Base-by-base conservation (phyloP, 2,329 filamentous ascomycete genomes). In the Stemphylium vesicarium region DNA sequence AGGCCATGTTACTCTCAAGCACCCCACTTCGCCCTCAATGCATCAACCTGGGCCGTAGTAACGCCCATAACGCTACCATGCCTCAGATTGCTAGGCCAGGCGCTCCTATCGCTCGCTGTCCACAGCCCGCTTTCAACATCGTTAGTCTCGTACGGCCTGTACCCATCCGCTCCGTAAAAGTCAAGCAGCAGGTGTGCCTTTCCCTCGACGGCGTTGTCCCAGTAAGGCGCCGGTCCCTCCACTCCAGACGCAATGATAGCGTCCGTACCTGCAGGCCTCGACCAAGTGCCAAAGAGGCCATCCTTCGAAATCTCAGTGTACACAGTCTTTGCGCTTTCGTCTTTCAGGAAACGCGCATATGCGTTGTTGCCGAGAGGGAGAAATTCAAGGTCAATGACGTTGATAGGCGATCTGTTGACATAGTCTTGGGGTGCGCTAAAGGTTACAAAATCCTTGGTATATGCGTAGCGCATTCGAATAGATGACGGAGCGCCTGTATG, bases 371-470 rank as follows among this genome's bases (percentile, higher is more conserved):
- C 77, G 1, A 82, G 69, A 1, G 78, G 72, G 3, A 84, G 74
- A 68, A 88, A 82, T 60, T 85, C 82, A n/a, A 87, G 74, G 61
- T 84, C 82, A 63, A 84, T 85, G 46, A 83, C 75, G 53, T 80
- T 76, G 45, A 77, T 81, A 0, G 79, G 78, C 1, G 75, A 68
- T 38, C 78, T 74, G 66, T 82, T 77, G 65, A 84, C 79, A 60
- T 82, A 82, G 6, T 81, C 82, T 56, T 80, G 68, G 0, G 84
- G 81, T 1, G 77, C 33, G 15, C 75, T 77, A 64, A 85, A 85
- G 1, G 79, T 82, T 41, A 74, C 72, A 62, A 85, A 86, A 71
- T 85, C 83, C 42, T 70, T 73, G 1, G 84, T 85, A 68, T 84
- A 79, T 16, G 83, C 80, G 63, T 83, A 84, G 43, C 84, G 80